Evolutionary conservation across 1,284 basidiomycete species (phyloP).

Genomic region (Pholiota adiposa): DNA sequence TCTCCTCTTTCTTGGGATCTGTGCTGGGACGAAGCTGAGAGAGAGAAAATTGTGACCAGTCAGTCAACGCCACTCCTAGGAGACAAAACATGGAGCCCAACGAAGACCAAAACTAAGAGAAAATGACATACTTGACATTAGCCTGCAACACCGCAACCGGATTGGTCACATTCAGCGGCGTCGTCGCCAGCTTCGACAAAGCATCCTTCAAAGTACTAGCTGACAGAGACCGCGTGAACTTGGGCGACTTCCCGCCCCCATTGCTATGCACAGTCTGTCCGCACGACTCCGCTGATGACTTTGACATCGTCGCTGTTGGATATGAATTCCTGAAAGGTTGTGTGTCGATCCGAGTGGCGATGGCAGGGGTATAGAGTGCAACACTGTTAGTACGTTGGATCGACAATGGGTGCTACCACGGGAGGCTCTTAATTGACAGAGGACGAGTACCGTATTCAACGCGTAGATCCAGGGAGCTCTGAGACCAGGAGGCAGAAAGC

Average conservation of each 20-base stretch:
- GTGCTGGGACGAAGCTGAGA: conserved; percentile 69
- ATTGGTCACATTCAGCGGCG: conserved; percentile 46
- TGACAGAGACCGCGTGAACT: conserved; percentile 39
- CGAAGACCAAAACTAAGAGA: neutral
- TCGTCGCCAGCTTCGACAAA: conserved; percentile 59
- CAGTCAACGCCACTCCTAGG: neutral
- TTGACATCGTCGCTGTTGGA: conserved; percentile 7
- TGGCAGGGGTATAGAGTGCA: neutral
- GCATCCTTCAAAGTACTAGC: conserved; percentile 57
- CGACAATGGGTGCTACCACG: no score
- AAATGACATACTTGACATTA: conserved; percentile 64
- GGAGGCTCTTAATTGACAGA: no score
- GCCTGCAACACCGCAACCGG: conserved; percentile 66
- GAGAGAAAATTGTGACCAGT: conserved; percentile 4
- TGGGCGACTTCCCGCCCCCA: neutral
- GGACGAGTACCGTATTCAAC: no score
- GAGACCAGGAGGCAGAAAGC: neutral
- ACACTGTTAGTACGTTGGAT: no score
- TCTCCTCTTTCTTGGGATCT: conserved; percentile 79
- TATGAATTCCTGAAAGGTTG: no score
- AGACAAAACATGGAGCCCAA: neutral
- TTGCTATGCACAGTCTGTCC: no score
- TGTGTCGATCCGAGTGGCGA: no score
- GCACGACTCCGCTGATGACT: neutral
- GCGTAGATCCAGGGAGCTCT: neutral